phyloP scores from a whole-genome alignment of 345 rosid species.

The Moricandia arvensis region DNA sequence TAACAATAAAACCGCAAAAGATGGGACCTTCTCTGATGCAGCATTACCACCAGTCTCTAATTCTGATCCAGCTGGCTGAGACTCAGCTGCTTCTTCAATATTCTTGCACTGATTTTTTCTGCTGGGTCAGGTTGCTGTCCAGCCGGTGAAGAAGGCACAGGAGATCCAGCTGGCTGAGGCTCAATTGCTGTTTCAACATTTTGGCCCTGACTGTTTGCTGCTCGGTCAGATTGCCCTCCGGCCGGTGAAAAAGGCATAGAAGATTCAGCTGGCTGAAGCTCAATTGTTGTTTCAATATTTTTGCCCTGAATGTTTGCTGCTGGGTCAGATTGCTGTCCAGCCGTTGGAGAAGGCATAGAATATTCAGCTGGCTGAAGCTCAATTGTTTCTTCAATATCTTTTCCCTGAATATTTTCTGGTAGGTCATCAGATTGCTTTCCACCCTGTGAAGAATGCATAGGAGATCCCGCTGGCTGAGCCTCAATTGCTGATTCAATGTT shows the following conservation, averaged over 20 bases:
- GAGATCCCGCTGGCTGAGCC: not conserved
- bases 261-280: not conserved
- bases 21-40: constrained; percentile 26
- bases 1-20: constrained; percentile 4
- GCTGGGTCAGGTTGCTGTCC: constrained; percentile 3
- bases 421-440: not conserved
- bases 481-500: not conserved
- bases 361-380: not conserved
- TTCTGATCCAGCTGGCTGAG: constrained; percentile 22
- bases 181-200: constrained; percentile 3
- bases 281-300: not conserved
- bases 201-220: constrained; percentile 8
- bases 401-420: not conserved
- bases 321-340: not conserved
- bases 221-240: constrained; percentile 13
- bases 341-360: not conserved
- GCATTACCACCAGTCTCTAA: constrained; percentile 19
- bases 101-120: not conserved
- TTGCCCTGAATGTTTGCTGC: not conserved
- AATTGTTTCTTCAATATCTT: not conserved
- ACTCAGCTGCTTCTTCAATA: constrained; percentile 1
- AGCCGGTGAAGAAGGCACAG: not conserved
- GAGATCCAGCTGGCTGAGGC: not conserved
- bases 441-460: not conserved
- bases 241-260: not conserved